Conservation (phyloP, 805 yeast genomes). For the Saccharomycopsis guyanensis region DNA sequence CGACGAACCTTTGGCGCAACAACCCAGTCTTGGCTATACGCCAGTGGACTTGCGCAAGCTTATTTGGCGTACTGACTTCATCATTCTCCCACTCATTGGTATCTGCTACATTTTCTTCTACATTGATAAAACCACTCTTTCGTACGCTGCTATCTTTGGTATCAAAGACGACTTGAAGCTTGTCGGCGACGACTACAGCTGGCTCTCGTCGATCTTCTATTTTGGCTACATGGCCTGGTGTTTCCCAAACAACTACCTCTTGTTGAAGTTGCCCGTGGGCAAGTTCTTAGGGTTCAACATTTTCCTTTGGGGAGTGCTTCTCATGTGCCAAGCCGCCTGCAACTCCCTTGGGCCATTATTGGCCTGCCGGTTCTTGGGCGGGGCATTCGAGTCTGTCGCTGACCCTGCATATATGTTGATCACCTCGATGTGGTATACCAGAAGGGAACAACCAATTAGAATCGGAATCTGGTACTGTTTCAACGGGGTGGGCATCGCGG, state of each 20-base stretch:
- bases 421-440: conserved; percentile 28
- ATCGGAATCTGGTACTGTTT: conserved; percentile 30
- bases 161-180: conserved; percentile 32
- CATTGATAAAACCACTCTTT: conserved; percentile 35
- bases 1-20: neutral
- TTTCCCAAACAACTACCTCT: conserved; percentile 28
- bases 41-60: conserved; percentile 35
- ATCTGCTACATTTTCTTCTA: conserved; percentile 31
- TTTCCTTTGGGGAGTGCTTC: conserved; percentile 29
- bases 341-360: conserved; percentile 36
- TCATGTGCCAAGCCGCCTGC: conserved; percentile 29
- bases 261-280: conserved; percentile 31
- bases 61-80: conserved; percentile 32
- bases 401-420: conserved; percentile 28
- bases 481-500: conserved; percentile 26
- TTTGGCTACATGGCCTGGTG: conserved; percentile 40
- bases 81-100: conserved; percentile 32
- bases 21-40: conserved; percentile 23
- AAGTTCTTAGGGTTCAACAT: conserved; percentile 28
- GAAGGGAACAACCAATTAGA: conserved; percentile 28
- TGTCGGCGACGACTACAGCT: conserved; percentile 32
- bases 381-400: conserved; percentile 22
- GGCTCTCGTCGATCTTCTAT: conserved; percentile 35
- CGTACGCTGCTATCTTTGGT: conserved; percentile 40
- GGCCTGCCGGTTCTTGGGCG: conserved; percentile 23